These are phyloP conservation scores for Raffaelea arxii DNA, from an alignment of 2,329 filamentous ascomycete genomes.

Conservation along the genomic window DNA sequence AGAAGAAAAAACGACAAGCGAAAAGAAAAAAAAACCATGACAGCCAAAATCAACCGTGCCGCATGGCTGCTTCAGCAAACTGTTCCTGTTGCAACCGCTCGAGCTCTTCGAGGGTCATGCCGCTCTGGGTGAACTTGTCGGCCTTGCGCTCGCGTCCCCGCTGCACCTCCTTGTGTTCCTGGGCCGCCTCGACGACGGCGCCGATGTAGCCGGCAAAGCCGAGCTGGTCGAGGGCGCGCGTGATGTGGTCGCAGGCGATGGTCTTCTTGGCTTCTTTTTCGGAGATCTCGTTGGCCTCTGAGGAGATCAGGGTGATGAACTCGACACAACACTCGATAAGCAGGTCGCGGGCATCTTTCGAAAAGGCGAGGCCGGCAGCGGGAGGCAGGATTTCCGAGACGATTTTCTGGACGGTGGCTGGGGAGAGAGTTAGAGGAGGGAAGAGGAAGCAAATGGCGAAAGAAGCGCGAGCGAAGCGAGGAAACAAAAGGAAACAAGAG, in stretches of 20 bases:
- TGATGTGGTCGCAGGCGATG: constrained; percentile 95
- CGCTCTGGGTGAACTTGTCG: constrained; percentile 93
- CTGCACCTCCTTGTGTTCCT: constrained; percentile 85
- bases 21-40: background rate
- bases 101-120: constrained; percentile 83
- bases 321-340: constrained; percentile 98
- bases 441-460: background rate
- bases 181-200: constrained; percentile 76
- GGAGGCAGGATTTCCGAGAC: constrained; percentile 85
- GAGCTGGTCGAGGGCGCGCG: constrained; percentile 83
- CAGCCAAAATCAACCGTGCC: constrained; percentile 41
- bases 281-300: constrained; percentile 96
- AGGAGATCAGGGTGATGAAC: constrained; percentile 97
- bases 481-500: background rate
- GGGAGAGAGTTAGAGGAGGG: constrained; percentile 17
- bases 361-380: constrained; percentile 69
- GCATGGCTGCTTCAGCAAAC: constrained; percentile 71
- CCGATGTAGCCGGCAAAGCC: constrained; percentile 89
- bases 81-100: constrained; percentile 83
- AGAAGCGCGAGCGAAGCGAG: background rate
- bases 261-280: constrained; percentile 99
- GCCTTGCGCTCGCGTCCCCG: constrained; percentile 95
- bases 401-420: constrained; percentile 70
- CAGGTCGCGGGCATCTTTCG: constrained; percentile 89
- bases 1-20: background rate